Conservation (phyloP, 2,329 filamentous ascomycete species). For the Diaporthe sp. region DNA sequence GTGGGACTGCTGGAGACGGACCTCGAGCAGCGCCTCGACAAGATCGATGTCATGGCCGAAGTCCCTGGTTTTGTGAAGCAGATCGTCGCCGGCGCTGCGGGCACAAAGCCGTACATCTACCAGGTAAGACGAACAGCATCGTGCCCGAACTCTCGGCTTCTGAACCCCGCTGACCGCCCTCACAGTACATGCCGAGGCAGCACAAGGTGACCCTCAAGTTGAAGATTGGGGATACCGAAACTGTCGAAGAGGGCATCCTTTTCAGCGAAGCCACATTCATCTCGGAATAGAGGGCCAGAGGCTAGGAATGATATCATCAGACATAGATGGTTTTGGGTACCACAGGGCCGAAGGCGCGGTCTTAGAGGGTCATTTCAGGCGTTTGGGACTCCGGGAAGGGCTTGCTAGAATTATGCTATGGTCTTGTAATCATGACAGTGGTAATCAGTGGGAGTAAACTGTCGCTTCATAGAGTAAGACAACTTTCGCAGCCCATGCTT, state of each 20-base stretch:
- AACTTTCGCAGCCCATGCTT: constrained; percentile 7
- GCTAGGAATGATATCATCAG: constrained; percentile 16
- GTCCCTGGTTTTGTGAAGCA: constrained; percentile 96
- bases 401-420: constrained; percentile 27
- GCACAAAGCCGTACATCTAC: constrained; percentile 98
- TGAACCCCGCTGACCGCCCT: constrained; percentile 44
- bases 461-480: constrained; percentile 33
- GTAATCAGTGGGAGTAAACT: constrained; percentile 14
- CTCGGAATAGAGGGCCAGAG: constrained; percentile 63
- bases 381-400: constrained; percentile 26
- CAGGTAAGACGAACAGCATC: constrained; percentile 72
- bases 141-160: not conserved
- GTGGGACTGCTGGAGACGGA: constrained; percentile 77
- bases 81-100: constrained; percentile 88
- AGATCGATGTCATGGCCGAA: constrained; percentile 96
- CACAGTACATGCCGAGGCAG: constrained; percentile 76
- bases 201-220: constrained; percentile 81
- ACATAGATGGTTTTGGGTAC: constrained; percentile 42
- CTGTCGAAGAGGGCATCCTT: constrained; percentile 81
- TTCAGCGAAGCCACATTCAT: constrained; percentile 98
- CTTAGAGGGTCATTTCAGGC: constrained; percentile 35
- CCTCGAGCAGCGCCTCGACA: constrained; percentile 80
- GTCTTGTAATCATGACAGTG: constrained; percentile 30
- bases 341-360: constrained; percentile 5
- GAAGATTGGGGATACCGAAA: constrained; percentile 84